Base-by-base conservation (phyloP, 2,329 filamentous ascomycete genomes). In the Fusarium tanahbumbuense region DNA sequence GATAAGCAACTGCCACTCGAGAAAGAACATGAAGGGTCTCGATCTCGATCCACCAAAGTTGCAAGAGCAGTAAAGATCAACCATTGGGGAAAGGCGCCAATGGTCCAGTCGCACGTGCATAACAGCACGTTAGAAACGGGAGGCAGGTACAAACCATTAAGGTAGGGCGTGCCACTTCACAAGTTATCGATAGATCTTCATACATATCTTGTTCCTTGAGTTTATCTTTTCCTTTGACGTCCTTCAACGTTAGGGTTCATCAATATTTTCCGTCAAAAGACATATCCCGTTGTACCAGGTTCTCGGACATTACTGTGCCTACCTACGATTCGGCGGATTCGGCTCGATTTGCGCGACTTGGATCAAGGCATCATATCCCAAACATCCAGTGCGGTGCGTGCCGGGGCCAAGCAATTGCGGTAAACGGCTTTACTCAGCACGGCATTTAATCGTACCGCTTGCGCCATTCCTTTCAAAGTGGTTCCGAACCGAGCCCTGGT, bases 401-500 rank as follows among this genome's bases (percentile, higher is more conserved):
- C 46, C 52, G 30, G 27, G 6, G 46, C 67, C 56, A 64, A 55
- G 45, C 27, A 45, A 59, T 54, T 41, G 23, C 48, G 28, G 56
- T 32, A 46, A 50, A 34, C 45, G 32, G 44, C 56, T 66, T 72
- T 70, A 67, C 41, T 67, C 56, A 72, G 66, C 69, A 70, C 69
- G 65, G 58, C 69, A 72, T 67, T 54, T 48, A 68, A 64, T 72
- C 66, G 61, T 53, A 72, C 69, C 61, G 65, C 63, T 67, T 70
- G 69, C 69, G 69, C 69, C 69, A 72, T 72, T 45, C 61, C 58
- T 48, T 54, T 50, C 37, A 60, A 52, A 59, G 69, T 70, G 69
- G 69, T 64, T 55, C 69, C 58, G 45, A 65, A 47, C 49, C 48
- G 65, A 59, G 53, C 30, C 56, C 58, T 72, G 67, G 70, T 72